phyloP scores from a whole-genome alignment of 495 filamentous ascomycete genomes.

The Glutinoglossum americanum region DNA sequence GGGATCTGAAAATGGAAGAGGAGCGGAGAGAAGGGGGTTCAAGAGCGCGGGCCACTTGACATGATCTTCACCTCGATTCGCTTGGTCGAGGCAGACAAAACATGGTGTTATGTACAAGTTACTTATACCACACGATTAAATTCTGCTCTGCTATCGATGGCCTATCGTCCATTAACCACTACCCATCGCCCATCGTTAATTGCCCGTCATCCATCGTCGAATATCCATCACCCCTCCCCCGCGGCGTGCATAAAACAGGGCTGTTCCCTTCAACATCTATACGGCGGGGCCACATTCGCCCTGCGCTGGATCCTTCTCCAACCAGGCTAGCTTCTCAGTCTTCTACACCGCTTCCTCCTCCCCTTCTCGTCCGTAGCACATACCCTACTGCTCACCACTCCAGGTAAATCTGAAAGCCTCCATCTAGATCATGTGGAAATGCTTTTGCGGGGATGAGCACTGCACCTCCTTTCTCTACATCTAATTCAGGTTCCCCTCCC shows the following conservation, averaged over 20 bases:
- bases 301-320: conserved; percentile 30
- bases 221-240: no score
- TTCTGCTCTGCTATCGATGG: no score
- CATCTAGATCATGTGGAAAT: conserved; percentile 25
- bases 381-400: conserved; percentile 33
- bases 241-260: no score
- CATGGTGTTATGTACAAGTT: no score
- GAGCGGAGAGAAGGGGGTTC: no score
- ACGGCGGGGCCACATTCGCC: conserved; percentile 28
- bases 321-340: not conserved
- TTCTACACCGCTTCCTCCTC: conserved; percentile 23
- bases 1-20: not conserved
- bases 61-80: not conserved
- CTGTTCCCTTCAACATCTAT: not conserved
- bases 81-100: not conserved
- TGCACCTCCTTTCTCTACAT: conserved; percentile 38
- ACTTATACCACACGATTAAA: no score
- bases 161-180: not conserved
- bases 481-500: conserved; percentile 35
- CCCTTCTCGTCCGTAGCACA: conserved; percentile 39
- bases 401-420: conserved; percentile 40
- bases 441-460: conserved; percentile 48
- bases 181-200: not conserved
- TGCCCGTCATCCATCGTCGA: no score
- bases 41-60: no score